Percentiles rank a stretch among this genome's conserved stretches.
Conservation (phyloP, 768 basidiomycete species). For the Galerina marginata region DNA sequence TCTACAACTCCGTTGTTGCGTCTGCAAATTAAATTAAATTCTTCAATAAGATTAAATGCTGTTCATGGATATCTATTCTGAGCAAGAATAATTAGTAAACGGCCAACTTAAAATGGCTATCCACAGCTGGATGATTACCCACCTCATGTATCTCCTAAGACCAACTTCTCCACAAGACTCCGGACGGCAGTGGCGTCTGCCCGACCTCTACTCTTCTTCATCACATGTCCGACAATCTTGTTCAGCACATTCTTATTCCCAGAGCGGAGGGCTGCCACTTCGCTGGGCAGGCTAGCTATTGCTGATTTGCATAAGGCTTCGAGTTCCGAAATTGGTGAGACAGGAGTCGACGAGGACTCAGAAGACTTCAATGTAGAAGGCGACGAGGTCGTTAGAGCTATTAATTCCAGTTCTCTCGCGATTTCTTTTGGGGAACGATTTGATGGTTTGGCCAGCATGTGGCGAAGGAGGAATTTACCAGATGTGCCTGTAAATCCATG, state of each 20-base stretch:
- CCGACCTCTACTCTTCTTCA: slow-evolving; percentile 80
- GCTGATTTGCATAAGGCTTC: slow-evolving; percentile 63
- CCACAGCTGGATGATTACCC: background rate
- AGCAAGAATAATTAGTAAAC: background rate
- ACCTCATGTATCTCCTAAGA: slow-evolving; percentile 23
- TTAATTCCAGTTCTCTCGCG: slow-evolving; percentile 54
- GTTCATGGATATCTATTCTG: background rate
- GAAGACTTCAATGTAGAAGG: background rate
- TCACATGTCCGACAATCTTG: slow-evolving; percentile 83
- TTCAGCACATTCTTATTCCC: slow-evolving; percentile 83
- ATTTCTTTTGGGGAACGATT: slow-evolving; percentile 42
- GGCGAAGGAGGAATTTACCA: slow-evolving; percentile 76
- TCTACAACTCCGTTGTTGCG: too few species aligned
- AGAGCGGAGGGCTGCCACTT: slow-evolving; percentile 64
- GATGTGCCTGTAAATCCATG: slow-evolving; percentile 61
- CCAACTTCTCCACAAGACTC: slow-evolving; percentile 52
- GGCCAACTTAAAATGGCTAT: background rate
- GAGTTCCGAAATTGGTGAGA: slow-evolving; percentile 37
- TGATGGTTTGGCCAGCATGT: slow-evolving; percentile 60
- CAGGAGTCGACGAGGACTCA: slow-evolving; percentile 10
- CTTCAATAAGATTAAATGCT: too few species aligned
- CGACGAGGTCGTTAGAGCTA: slow-evolving; percentile 38
- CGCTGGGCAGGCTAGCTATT: slow-evolving; percentile 67
- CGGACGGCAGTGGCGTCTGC: slow-evolving; percentile 73
- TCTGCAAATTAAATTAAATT: too few species aligned